Percentiles rank a stretch among this genome's conserved stretches.
These are phyloP conservation scores for Penicillium griseofulvum DNA, from an alignment of 2,329 filamentous ascomycete species.

Conservation along the genomic window DNA sequence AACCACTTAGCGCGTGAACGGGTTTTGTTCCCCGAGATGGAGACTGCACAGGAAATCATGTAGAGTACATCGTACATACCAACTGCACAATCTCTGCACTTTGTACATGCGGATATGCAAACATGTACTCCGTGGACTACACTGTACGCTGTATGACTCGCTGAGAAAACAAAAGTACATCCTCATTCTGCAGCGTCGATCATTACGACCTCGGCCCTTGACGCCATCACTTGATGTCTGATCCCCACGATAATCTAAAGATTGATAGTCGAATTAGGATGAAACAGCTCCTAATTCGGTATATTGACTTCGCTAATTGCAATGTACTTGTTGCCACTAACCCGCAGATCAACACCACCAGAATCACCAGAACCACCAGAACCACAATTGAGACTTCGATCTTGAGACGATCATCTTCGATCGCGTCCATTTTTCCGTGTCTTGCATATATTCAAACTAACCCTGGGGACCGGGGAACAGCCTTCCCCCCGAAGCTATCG, in stretches of 20 bases:
- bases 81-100: background rate
- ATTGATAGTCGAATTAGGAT: background rate
- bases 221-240: conserved; percentile 1
- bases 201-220: conserved; percentile 1
- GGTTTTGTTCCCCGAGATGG: conserved; percentile 14
- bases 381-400: conserved; percentile 5
- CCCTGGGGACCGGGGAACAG: conserved; percentile 15
- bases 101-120: background rate
- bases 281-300: background rate
- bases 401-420: conserved; percentile 7
- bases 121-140: background rate
- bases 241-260: conserved; percentile 1
- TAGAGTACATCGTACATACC: background rate
- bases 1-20: conserved; percentile 14
- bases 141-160: conserved; percentile 6
- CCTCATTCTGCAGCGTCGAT: conserved; percentile 12
- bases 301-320: background rate
- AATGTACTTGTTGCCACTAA: conserved; percentile 1
- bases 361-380: background rate
- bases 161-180: conserved; percentile 3
- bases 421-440: conserved; percentile 12
- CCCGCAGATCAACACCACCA: conserved; percentile 7
- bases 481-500: conserved; percentile 21
- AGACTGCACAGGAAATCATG: conserved; percentile 7
- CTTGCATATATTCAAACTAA: conserved; percentile 18